These are phyloP conservation scores for Cyclotella atomus DNA, from an alignment of 108 stramenopile genomes.

Conservation along the genomic window DNA sequence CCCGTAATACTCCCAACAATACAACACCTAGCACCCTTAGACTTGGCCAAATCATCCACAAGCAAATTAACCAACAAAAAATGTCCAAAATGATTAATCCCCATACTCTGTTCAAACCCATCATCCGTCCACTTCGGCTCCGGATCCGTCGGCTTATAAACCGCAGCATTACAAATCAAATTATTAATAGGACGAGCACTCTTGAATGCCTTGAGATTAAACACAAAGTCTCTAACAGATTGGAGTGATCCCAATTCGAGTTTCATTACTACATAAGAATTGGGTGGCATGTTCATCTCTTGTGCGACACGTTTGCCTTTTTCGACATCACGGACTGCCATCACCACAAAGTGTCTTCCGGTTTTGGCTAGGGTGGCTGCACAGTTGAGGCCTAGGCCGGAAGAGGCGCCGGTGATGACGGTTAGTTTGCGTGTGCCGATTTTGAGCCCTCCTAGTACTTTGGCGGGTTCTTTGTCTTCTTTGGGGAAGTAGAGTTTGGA, in stretches of 20 bases:
- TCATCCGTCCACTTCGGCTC: constrained; percentile 93
- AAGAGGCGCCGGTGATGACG: constrained; percentile 91
- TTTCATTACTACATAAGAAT: constrained; percentile 86
- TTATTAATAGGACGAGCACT: constrained; percentile 79
- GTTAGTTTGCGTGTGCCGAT: constrained; percentile 84
- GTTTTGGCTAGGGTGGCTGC: constrained; percentile 83
- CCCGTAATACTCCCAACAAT: constrained; percentile 96
- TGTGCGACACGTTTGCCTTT: constrained; percentile 87
- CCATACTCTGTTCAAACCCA: constrained; percentile 97
- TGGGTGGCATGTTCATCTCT: constrained; percentile 74
- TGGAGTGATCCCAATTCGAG: constrained; percentile 92
- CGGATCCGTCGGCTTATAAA: constrained; percentile 92
- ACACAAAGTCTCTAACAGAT: constrained; percentile 90
- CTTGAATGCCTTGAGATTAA: constrained; percentile 96
- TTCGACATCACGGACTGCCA: constrained; percentile 92
- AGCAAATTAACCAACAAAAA: constrained; percentile 91
- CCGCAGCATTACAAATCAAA: constrained; percentile 97
- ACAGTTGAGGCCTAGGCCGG: constrained; percentile 86
- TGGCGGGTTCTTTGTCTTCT: constrained; percentile 71
- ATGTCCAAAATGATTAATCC: constrained; percentile 96
- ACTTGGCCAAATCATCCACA: constrained; percentile 91
- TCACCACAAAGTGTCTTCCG: constrained; percentile 92
- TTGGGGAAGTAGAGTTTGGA: constrained; percentile 73
- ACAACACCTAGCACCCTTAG: constrained; percentile 87
- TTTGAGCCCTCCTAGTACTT: constrained; percentile 86